Evolutionary conservation across 1,284 basidiomycete genomes (phyloP), one percentile per base, ranked within the genome.

Genomic region (Irpex sp.): DNA sequence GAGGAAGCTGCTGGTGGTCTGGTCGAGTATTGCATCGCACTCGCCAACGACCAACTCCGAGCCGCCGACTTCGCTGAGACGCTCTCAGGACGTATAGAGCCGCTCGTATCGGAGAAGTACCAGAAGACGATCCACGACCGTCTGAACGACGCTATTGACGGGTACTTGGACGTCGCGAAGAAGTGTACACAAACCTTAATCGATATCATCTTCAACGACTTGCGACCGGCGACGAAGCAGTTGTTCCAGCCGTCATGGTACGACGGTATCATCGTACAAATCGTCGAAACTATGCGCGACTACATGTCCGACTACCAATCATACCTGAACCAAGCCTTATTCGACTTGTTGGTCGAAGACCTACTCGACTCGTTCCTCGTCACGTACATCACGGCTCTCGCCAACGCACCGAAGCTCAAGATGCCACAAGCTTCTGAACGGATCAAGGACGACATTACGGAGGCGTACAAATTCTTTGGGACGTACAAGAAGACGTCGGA

Each of bases 1-100:
- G 95, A 98, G 51, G 95, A 97, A 69, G 84, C 92, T 2, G 84
- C 91, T 1, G 89, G 89, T 13, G 97, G 97, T 1, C 79, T 99
- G 60, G 94, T 95, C 64, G 97, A 98, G 78, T 99, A 99, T 76
- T 89, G 92, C 72, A 96, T 99, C 71, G 96, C 96, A 17, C 86
- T 99, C n/a, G 96, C 96, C 58, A 99, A 99, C 78, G 97, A 99
- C 78, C 95, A 98, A 77, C 89, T 99, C 78, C 97, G 96, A 76
- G 93, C 90, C 3, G 97, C 97, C 8, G 96, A 99, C 74, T 96
- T 92, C 71, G 88, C 92, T 8, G 97, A 99, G 77, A 85, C 89
- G 1, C 82, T 99, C 4, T 88, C 93, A 37, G 86, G 83, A 7
- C 89, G 96, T 53, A 80, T 99, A 36, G 97, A 98, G 77, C 87